These are phyloP conservation scores for Vitis hybrid DNA, from an alignment of 177 flowering plant genomes.

Conservation along the genomic window DNA sequence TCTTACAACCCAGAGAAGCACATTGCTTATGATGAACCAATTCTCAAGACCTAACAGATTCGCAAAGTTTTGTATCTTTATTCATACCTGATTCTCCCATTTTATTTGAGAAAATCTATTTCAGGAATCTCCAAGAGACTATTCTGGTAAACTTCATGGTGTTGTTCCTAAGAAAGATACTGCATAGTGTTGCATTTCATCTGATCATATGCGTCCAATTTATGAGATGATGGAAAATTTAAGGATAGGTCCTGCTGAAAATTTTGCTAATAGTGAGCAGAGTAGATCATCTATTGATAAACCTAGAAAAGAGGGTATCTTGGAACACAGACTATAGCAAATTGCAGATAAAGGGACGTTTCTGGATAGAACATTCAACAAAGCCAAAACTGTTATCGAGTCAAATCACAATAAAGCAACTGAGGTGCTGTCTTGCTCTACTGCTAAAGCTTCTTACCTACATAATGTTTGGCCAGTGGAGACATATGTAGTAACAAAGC, in stretches of 20 bases:
- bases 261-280: conserved; percentile 31
- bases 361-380: conserved; percentile 21
- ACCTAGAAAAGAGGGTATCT: conserved; percentile 25
- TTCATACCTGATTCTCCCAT: too few relatives aligned
- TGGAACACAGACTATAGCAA: conserved; percentile 27
- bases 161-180: conserved; percentile 18
- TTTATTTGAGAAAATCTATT: not conserved
- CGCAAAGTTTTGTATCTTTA: too few relatives aligned
- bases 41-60: conserved; percentile 19
- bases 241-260: conserved; percentile 30
- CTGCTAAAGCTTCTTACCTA: conserved; percentile 20
- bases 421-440: conserved; percentile 25
- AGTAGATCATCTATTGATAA: conserved; percentile 22
- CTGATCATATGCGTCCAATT: conserved; percentile 40
- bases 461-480: conserved; percentile 35
- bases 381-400: conserved; percentile 26
- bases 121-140: conserved; percentile 26
- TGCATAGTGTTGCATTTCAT: conserved; percentile 12
- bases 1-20: conserved; percentile 31
- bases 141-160: conserved; percentile 16
- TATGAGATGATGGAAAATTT: conserved; percentile 46
- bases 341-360: conserved; percentile 24
- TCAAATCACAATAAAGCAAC: conserved; percentile 25
- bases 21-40: conserved; percentile 31
- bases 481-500: conserved; percentile 27